phyloP scores from a whole-genome alignment of 2,329 filamentous ascomycete species.

The Beauveria sp. region DNA sequence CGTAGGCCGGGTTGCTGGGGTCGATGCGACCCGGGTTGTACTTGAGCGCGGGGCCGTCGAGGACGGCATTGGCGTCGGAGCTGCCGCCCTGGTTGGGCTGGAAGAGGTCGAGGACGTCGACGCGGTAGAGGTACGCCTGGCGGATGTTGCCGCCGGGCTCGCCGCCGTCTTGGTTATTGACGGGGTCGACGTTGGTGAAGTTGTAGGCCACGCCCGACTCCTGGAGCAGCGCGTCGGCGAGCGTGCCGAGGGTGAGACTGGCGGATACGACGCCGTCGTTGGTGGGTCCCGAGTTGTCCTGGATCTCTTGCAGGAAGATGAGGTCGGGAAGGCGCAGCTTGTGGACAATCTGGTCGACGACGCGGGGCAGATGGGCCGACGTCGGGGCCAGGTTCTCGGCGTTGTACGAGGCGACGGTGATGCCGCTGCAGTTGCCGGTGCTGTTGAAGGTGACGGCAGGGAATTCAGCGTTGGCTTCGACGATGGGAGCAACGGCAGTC shows the following conservation, averaged over 20 bases:
- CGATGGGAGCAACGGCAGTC: constrained; percentile 45
- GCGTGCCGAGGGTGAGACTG: constrained; percentile 50
- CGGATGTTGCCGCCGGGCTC: constrained; percentile 66
- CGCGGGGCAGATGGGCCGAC: constrained; percentile 44
- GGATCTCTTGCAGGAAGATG: constrained; percentile 63
- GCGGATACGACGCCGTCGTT: constrained; percentile 51
- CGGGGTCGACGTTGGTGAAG: constrained; percentile 52
- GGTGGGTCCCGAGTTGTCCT: constrained; percentile 56
- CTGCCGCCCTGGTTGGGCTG: constrained; percentile 49
- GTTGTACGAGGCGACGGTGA: constrained; percentile 63
- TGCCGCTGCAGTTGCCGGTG: constrained; percentile 47
- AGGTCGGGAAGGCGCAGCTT: constrained; percentile 57
- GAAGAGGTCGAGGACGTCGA: constrained; percentile 49
- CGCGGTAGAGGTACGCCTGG: constrained; percentile 60
- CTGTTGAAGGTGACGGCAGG: constrained; percentile 46
- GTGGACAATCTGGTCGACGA: constrained; percentile 58
- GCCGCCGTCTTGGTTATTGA: constrained; percentile 56
- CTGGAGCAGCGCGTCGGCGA: constrained; percentile 43
- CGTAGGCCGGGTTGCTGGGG: constrained; percentile 52
- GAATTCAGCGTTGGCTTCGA: constrained; percentile 37
- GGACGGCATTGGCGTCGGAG: constrained; percentile 48
- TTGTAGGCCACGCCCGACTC: constrained; percentile 47
- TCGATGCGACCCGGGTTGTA: constrained; percentile 65
- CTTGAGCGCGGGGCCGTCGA: constrained; percentile 47
- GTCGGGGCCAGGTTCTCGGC: constrained; percentile 58